A percentile compares a stretch with the other conserved stretches of the same genome.
These are phyloP conservation scores for Eustoma russellianum DNA, from an alignment of 257 asterid genomes.

Conservation along the genomic window DNA sequence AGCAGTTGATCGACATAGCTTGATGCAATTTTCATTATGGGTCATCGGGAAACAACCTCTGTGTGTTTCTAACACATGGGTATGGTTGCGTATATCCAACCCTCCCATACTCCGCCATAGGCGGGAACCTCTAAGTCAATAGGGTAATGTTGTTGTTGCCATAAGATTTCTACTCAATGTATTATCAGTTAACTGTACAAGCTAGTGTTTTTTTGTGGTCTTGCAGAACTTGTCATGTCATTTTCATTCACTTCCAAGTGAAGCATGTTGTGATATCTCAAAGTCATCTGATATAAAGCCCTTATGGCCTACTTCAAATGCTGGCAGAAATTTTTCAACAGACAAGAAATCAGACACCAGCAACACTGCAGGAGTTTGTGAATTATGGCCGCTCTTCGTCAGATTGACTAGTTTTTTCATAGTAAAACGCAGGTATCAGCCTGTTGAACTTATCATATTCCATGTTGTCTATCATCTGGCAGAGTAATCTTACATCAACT, in stretches of 20 bases:
- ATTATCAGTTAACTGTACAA: conserved; percentile 6
- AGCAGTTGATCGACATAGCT: too few species aligned
- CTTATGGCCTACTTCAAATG: conserved; percentile 16
- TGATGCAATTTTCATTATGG: too few species aligned
- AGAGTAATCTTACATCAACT: conserved; percentile 3
- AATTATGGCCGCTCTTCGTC: conserved; percentile 64
- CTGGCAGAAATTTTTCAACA: conserved; percentile 21
- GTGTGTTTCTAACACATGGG: too few species aligned
- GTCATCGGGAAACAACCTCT: too few species aligned
- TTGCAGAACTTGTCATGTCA: conserved; percentile 65
- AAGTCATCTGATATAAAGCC: conserved; percentile 45
- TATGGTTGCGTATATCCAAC: too few species aligned
- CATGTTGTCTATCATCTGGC: not conserved
- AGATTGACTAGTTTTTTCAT: conserved; percentile 69
- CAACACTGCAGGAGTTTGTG: conserved; percentile 24
- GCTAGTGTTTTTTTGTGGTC: conserved; percentile 22
- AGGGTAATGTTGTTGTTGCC: not conserved
- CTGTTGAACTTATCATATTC: not conserved
- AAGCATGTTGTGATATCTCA: conserved; percentile 43
- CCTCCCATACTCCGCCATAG: too few species aligned
- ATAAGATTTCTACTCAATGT: conserved; percentile 3
- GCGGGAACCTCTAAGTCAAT: too few species aligned
- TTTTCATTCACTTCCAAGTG: conserved; percentile 31
- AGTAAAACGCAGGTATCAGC: conserved; percentile 53
- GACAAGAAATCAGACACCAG: conserved; percentile 20